Evolutionary conservation across 73 alveolate species (phyloP), one percentile per base, ranked within the genome.

Genomic region (Breviolum minutum): DNA sequence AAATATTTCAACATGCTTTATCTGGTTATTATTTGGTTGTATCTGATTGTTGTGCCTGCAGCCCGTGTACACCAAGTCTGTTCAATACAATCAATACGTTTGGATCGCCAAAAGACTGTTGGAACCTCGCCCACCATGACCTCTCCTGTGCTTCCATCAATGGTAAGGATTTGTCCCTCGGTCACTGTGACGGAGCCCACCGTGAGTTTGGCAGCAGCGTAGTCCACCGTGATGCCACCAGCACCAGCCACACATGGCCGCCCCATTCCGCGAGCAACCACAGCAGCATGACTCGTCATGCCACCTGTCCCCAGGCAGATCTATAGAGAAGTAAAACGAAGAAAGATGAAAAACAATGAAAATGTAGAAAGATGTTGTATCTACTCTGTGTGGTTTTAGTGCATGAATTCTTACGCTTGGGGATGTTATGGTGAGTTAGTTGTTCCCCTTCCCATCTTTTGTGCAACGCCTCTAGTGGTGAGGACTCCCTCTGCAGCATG

Each of bases 261-360:
- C 24, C 99, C 99, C 99, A 99, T 96, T 19, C 99, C 99, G 92
- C 99, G 99, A 4, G 99, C 99, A 20, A 99, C 99, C 97, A 99
- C 99, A 10, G 99, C 99, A 24, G 99, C 99, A 81, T 99, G 99
- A 73, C 99, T 99, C 13, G 99, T 99, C 99, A 99, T 99, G 98
- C 99, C 99, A 61, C 99, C 99, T 79, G 29, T 2, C 30, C 9
- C 5, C 12, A 12, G 19, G 74, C 81, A 20, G 26, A 20, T 20
- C 32, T 16, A 16, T 16, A 16, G 81, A 30, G 81, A 26, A 16
- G 12, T 30, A 71, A 0, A 16, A 10, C 29, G 29, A 71, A 26
- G 26, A 16, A 71, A 10, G 0, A 20, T 71, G 40, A 71, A 30
- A 12, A 71, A 0, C 6, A 16, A 71, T 26, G 19, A 2, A 71